Percentiles rank a stretch among this genome's conserved stretches.
phyloP scores from a whole-genome alignment of 768 basidiomycete species.

The Leccinum pellstonianum region DNA sequence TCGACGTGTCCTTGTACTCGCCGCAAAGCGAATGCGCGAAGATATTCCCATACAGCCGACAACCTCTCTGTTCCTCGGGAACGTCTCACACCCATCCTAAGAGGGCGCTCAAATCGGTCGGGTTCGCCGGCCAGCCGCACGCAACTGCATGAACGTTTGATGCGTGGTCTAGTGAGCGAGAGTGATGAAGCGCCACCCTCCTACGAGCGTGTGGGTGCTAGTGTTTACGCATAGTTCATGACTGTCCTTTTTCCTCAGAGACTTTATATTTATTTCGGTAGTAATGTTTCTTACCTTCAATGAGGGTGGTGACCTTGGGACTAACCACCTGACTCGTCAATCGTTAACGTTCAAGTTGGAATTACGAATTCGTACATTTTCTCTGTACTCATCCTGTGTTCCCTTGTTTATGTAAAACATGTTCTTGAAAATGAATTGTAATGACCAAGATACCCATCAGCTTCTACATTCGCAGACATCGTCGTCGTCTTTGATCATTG shows the following conservation, averaged over 20 bases:
- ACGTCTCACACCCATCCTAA: constrained; percentile 36
- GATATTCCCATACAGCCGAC: background rate
- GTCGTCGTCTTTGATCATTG: constrained; percentile 20
- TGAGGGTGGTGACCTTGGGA: background rate
- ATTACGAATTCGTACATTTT: background rate
- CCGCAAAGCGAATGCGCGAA: constrained; percentile 12
- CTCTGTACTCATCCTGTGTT: background rate
- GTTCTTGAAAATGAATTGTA: background rate
- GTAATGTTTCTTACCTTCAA: background rate
- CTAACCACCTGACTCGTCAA: no score
- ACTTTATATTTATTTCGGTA: background rate
- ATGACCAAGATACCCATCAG: constrained; percentile 17
- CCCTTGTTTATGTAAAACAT: background rate
- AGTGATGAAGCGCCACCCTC: constrained; percentile 79
- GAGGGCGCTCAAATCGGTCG: constrained; percentile 32
- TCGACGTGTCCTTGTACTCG: constrained; percentile 45
- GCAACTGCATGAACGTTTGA: constrained; percentile 70
- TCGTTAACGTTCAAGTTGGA: no score
- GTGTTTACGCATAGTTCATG: background rate
- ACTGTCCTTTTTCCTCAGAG: background rate
- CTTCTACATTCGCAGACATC: constrained; percentile 19
- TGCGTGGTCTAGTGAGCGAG: constrained; percentile 80
- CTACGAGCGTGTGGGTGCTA: constrained; percentile 11
- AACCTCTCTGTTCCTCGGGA: constrained; percentile 13
- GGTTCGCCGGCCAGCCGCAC: constrained; percentile 43